Evolutionary conservation across 2,329 filamentous ascomycete species (phyloP), one percentile per base, ranked within the genome.

Genomic region (Fusarium burgessii): DNA sequence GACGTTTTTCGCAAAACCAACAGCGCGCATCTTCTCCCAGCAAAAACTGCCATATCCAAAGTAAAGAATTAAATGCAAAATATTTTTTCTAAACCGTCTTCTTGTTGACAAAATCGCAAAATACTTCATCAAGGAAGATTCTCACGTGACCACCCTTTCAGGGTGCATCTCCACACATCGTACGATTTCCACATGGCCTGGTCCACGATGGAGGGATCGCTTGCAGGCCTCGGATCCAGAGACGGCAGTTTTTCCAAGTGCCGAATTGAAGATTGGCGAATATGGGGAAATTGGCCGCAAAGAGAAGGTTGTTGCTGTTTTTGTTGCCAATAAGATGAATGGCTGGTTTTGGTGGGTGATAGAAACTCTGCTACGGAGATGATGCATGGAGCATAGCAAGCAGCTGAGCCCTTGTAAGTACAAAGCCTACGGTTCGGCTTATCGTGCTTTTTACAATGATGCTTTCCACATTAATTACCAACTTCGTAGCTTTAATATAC

Each of bases 161-260:
- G 40, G 38, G 20, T 36, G 40, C 71, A 72, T 51, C 71, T 50
- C 71, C 71, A 73, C 71, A 70, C 64, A 73, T 73, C 71, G 64
- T 73, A 73, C 71, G 71, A 73, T 71, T 67, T 41, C 56, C 51
- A 69, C 70, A 72, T 71, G 47, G 27, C 45, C 45, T 46, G 61
- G 52, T 43, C 67, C 67, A 70, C 40, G 65, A 43, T 58, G 20
- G 38, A 41, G 27, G 51, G 47, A 59, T 33, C 25, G 29, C 64
- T 54, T 68, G 50, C 47, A 70, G 61, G 29, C 40, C 58, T 60
- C 36, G 55, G 46, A 27, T 52, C 27, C 18, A 32, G 14, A 38
- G 55, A 54, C 35, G 36, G 56, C 46, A 54, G 46, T 49, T 8
- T 55, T 64, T 33, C 20, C 20, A 45, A 55, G 68, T 65, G 33